Evolutionary conservation across 2,329 filamentous ascomycete genomes (phyloP), one percentile per base, ranked within the genome.

Genomic region (Beauveria sp.): DNA sequence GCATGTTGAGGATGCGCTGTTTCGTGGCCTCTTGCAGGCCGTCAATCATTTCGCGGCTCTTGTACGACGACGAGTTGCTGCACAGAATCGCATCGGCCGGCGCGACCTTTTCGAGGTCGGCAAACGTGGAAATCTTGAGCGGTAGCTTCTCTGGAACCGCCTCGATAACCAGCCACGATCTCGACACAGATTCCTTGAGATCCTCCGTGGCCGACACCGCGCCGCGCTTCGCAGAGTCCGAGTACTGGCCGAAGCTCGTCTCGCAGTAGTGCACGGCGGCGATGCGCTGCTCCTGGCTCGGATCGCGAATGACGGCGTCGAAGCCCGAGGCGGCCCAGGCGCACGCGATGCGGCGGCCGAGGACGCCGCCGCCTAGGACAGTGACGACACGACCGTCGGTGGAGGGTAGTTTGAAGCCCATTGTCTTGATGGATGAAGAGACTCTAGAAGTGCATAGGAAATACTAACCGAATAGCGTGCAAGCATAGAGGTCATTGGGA

Each of bases 161-260:
- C 67, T 82, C 81, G 62, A 83, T 75, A n/a, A 82, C 77, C 6
- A 83, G 71, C 81, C 78, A 84, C 3, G 80, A 76, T 40, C 77
- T 69, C 1, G 67, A 56, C 5, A 83, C 75, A 0, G 80, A 76
- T 0, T 65, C 55, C 8, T 70, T 61, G 2, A 82, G 65, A 30
- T 75, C 70, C 6, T 73, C 69, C n/a, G 74, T 71, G 2, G 71
- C 71, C 10, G 67, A 58, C 0, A 70, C 66, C 1, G 62, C 67
- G 1, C 75, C 77, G 8, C 55, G 51, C 0, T 62, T 62, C 20
- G 61, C 57, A 22, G 65, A 62, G 22, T 67, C 65, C 0, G 70
- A 64, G 64, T 69, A 73, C 20, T 64, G 63, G 56, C 57, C 65
- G 10, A 76, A 67, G 56, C 76, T 76, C 3, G 69, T 67, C 5